Evolutionary conservation across 495 filamentous ascomycete species (phyloP), one percentile per base, ranked within the genome.

Genomic region (Margaritispora aquatica): DNA sequence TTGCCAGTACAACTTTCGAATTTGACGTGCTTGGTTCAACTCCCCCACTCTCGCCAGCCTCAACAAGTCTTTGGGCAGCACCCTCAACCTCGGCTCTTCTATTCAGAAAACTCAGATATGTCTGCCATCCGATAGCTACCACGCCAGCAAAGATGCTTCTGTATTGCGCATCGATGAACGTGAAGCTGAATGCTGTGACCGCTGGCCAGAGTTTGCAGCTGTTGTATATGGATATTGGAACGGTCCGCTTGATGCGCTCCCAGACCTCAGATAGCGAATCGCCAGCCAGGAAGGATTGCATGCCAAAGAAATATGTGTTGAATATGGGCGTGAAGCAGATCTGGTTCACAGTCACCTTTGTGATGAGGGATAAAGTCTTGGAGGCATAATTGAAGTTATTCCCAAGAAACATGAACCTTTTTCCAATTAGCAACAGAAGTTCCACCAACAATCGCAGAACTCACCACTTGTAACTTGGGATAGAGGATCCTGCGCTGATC

Each of bases 301-400:
- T 80, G 51, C 87, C 85, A 76, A 97, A 97, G 77, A 97, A 96
- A 71, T 94, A 96, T 24, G 78, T 84, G 69, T 92, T 95, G 77
- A 96, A 96, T 26, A 91, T 67, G 0, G 92, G 90, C 10, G 92
- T 89, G 73, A 96, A 97, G 67, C 81, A 75, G 2, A 81, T 68
- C 69, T 97, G 92, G 71, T 93, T 95, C 4, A 96, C 80, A 38
- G 80, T 66, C 49, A 97, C 88, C 69, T 96, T 92, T 10, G 84
- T 84, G 52, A 77, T 73, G 48, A 95, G 74, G 19, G 87, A 90
- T 44, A 89, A 69, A 34, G 82, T 53, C 58, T 86, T 88, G 24
- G 86, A 89, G 17, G 83, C 34, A 69, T 87, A 93, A 75, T 96
- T 96, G 77, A 95, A 94, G 68, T 83, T 77, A 34, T 83, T 77